phyloP scores from a whole-genome alignment of 495 filamentous ascomycete genomes.

The Penicilliopsis zonata region DNA sequence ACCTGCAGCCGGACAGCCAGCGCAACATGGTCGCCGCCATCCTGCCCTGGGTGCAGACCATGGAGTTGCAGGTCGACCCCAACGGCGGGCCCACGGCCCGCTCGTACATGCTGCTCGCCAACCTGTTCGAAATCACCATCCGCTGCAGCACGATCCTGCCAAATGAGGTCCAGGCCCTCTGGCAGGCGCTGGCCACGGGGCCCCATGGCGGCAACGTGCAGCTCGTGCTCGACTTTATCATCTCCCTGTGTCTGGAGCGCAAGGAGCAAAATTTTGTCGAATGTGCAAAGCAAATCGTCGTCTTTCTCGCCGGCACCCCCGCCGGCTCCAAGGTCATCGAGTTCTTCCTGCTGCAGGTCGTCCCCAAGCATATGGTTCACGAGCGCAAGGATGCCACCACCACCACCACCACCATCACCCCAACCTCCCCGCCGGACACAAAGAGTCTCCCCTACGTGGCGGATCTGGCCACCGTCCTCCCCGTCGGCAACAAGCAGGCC shows the following conservation, averaged over 20 bases:
- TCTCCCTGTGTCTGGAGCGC: conserved; percentile 79
- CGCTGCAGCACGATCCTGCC: conserved; percentile 77
- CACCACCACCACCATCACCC: conserved; percentile 54
- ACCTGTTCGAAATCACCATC: conserved; percentile 93
- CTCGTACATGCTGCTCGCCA: conserved; percentile 92
- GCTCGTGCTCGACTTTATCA: conserved; percentile 90
- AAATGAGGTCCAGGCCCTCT: conserved; percentile 93
- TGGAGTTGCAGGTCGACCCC: conserved; percentile 89
- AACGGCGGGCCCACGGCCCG: conserved; percentile 79
- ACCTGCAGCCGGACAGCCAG: conserved; percentile 65
- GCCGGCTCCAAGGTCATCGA: conserved; percentile 89
- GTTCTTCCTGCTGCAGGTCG: conserved; percentile 80
- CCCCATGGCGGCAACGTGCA: conserved; percentile 93
- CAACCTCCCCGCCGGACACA: conserved; percentile 64
- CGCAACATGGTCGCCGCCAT: conserved; percentile 91
- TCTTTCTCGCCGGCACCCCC: conserved; percentile 84
- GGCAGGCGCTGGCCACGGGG: conserved; percentile 91
- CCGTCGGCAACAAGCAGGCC: conserved; percentile 78
- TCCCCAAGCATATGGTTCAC: conserved; percentile 80
- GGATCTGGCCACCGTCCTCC: conserved; percentile 66
- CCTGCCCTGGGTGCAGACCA: conserved; percentile 89
- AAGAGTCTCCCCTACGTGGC: conserved; percentile 75
- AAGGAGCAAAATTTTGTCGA: conserved; percentile 96
- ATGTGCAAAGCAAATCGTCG: conserved; percentile 93
- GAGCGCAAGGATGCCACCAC: conserved; percentile 64